Conservation (phyloP, 495 filamentous ascomycete species). For the Penicillium cinerascens region DNA sequence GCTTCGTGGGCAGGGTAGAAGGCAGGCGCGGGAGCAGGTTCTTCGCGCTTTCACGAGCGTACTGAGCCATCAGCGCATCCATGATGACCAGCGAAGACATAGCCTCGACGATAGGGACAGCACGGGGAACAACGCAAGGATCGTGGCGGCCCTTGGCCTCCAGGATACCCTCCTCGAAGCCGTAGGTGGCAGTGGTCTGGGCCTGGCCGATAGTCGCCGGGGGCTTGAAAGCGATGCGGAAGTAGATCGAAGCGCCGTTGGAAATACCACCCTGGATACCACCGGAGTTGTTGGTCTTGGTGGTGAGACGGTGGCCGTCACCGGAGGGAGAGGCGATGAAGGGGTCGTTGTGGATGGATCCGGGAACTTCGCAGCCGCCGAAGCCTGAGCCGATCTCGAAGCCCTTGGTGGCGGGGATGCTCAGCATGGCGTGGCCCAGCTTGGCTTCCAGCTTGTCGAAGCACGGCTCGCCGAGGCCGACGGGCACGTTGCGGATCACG, state of each 20-base stretch:
- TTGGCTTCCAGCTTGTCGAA: slow-evolving; percentile 96
- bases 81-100: slow-evolving; percentile 92
- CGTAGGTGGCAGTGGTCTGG: slow-evolving; percentile 81
- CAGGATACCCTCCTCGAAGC: slow-evolving; percentile 67
- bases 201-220: slow-evolving; percentile 93
- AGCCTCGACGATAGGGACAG: slow-evolving; percentile 92
- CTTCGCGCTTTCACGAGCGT: slow-evolving; percentile 56
- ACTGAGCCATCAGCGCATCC: slow-evolving; percentile 87
- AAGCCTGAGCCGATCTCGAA: slow-evolving; percentile 97
- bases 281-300: slow-evolving; percentile 93
- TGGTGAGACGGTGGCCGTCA: slow-evolving; percentile 61
- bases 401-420: slow-evolving; percentile 93
- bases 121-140: slow-evolving; percentile 90
- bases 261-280: slow-evolving; percentile 96
- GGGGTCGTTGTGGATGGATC: slow-evolving; percentile 89
- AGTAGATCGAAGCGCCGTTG: slow-evolving; percentile 93
- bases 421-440: slow-evolving; percentile 94
- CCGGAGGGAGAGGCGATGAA: slow-evolving; percentile 58
- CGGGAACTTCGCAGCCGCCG: slow-evolving; percentile 79
- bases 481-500: slow-evolving; percentile 86
- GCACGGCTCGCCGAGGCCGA: slow-evolving; percentile 87
- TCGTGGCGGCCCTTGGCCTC: slow-evolving; percentile 96
- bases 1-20: slow-evolving; percentile 36
- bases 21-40: slow-evolving; percentile 40
- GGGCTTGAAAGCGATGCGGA: slow-evolving; percentile 93